A percentile compares a stretch with the other conserved stretches of the same genome.
These are phyloP conservation scores for Brettanomyces naardenensis DNA, from an alignment of 805 yeast species.

Conservation along the genomic window DNA sequence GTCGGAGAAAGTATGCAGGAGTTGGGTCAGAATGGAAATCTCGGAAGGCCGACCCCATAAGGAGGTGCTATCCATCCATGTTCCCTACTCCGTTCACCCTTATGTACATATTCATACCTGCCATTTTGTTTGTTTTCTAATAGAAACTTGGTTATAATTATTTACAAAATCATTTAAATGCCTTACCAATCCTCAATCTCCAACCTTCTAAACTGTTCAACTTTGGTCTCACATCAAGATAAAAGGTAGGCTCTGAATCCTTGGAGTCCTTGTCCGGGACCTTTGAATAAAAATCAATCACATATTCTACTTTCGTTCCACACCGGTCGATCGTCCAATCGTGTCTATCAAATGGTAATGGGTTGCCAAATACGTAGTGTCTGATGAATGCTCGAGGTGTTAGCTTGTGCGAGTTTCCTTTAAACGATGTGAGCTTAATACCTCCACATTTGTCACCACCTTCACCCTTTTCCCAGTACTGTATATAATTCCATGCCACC, in stretches of 20 bases:
- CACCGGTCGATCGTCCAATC: conserved; percentile 89
- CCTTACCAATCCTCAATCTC: conserved; percentile 54
- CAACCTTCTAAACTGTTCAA: conserved; percentile 75
- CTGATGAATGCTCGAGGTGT: conserved; percentile 84
- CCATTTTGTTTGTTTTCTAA: no score
- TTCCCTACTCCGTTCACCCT: no score
- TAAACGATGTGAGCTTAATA: conserved; percentile 72
- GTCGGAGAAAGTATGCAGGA: conserved; percentile 66
- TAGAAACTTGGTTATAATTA: no score
- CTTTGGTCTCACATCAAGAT: conserved; percentile 88
- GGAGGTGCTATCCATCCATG: no score
- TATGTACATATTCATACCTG: no score
- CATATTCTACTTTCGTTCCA: conserved; percentile 78
- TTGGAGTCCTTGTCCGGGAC: conserved; percentile 30
- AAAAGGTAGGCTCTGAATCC: conserved; percentile 53
- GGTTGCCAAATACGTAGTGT: conserved; percentile 51
- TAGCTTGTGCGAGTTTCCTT: conserved; percentile 77
- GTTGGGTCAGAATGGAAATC: conserved; percentile 28
- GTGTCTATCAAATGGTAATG: conserved; percentile 89
- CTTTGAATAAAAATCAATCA: conserved; percentile 73
- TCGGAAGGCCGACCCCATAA: conserved; percentile 30
- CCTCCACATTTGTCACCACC: conserved; percentile 73
- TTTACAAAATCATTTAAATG: conserved; percentile 16
- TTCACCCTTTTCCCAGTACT: conserved; percentile 67
- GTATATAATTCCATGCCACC: conserved; percentile 80